Evolutionary conservation across 2,329 filamentous ascomycete genomes (phyloP).

Genomic region (Moelleriella libera): DNA sequence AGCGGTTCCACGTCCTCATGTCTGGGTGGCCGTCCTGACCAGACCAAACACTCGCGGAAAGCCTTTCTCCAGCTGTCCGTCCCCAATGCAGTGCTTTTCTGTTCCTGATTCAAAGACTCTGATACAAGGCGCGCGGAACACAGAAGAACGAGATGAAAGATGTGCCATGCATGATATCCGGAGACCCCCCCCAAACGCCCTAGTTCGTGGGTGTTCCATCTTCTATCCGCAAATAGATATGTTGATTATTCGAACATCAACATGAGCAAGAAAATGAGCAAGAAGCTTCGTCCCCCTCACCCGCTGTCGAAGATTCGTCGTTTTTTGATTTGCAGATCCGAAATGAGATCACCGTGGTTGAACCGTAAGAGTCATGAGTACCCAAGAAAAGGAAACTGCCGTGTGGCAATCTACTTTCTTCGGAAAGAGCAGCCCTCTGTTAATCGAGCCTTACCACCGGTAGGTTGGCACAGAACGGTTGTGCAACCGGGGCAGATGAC

Average conservation of each 20-base stretch:
- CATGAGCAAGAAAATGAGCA: conserved; percentile 5
- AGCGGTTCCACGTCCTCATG: conserved; percentile 49
- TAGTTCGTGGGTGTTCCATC: conserved; percentile 48
- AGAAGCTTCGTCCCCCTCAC: conserved; percentile 21
- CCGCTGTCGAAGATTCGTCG: conserved; percentile 22
- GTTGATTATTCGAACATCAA: background rate
- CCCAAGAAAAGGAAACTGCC: conserved; percentile 32
- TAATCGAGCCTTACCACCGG: conserved; percentile 95
- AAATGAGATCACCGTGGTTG: conserved; percentile 37
- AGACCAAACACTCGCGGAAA: conserved; percentile 39
- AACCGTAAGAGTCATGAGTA: conserved; percentile 35
- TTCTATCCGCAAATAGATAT: conserved; percentile 50
- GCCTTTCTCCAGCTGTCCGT: conserved; percentile 45
- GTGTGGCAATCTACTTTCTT: conserved; percentile 74
- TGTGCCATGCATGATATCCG: conserved; percentile 69
- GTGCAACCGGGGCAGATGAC: conserved; percentile 99
- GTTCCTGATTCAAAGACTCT: conserved; percentile 26
- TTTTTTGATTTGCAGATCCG: conserved; percentile 47
- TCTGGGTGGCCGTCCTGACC: conserved; percentile 22
- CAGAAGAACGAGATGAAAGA: conserved; percentile 31
- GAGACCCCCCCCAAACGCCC: conserved; percentile 59
- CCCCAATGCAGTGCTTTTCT: conserved; percentile 35
- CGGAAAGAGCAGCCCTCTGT: conserved; percentile 99
- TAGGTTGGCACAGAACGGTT: conserved; percentile 98
- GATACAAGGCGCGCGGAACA: conserved; percentile 28